Evolutionary conservation across 768 basidiomycete species (phyloP).

Genomic region (Zangia roseola): DNA sequence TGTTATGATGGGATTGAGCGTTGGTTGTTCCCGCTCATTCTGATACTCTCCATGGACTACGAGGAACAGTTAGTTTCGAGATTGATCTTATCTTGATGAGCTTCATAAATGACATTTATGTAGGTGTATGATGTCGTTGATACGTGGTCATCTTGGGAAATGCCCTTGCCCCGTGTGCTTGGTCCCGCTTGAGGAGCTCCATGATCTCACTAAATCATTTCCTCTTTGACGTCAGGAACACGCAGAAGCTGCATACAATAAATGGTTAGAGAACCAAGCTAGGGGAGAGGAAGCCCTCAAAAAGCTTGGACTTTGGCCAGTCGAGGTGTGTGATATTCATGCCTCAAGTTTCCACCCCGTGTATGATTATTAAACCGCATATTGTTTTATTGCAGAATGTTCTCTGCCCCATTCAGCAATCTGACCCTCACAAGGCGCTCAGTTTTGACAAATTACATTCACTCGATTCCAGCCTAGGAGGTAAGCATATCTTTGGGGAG

Average conservation of each 20-base stretch:
- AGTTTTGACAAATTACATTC: constrained; percentile 42
- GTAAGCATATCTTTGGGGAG: constrained; percentile 31
- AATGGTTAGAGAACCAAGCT: background rate
- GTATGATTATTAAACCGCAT: too few species aligned
- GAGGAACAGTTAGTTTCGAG: constrained; percentile 38
- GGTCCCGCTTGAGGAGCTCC: constrained; percentile 28
- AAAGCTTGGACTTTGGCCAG: constrained; percentile 13
- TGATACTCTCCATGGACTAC: constrained; percentile 43
- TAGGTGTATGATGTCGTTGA: constrained; percentile 41
- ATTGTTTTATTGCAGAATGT: too few species aligned
- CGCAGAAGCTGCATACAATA: constrained; percentile 5
- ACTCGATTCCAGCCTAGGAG: constrained; percentile 32
- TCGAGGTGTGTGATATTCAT: constrained; percentile 15
- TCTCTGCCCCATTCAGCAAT: constrained; percentile 37
- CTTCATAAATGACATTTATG: background rate
- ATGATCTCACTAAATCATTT: constrained; percentile 19
- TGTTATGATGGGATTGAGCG: constrained; percentile 28
- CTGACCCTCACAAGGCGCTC: constrained; percentile 34
- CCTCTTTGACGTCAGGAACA: constrained; percentile 13
- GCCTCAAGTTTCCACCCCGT: too few species aligned
- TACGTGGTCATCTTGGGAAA: constrained; percentile 25
- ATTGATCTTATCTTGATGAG: background rate
- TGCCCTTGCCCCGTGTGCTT: constrained; percentile 41
- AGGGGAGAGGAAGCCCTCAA: constrained; percentile 24
- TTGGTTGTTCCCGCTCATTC: constrained; percentile 35